Percentiles rank a stretch among this genome's conserved stretches.
Conservation (phyloP, 371 early-diverging fungal genomes). For the Haplosporangium sp. region DNA sequence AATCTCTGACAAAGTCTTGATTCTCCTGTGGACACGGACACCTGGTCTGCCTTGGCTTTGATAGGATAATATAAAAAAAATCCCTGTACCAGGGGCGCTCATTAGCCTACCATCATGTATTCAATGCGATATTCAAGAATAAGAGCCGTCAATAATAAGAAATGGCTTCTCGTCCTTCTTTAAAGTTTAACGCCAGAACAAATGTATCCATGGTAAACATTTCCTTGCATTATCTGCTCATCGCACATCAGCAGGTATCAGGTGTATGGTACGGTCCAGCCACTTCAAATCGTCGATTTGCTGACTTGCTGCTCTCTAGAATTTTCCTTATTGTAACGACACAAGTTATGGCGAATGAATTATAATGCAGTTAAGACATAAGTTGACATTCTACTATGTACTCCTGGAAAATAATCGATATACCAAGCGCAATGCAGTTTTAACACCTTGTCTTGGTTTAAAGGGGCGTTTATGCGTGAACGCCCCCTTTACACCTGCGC, state of each 20-base stretch:
- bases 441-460: neutral
- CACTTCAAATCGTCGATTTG: neutral
- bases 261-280: neutral
- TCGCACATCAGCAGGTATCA: neutral
- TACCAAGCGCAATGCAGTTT: neutral
- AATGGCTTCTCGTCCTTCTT: neutral
- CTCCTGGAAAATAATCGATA: no score
- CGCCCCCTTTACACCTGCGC: no score
- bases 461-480: neutral
- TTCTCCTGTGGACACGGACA: no score
- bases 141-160: neutral
- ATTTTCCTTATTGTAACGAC: neutral
- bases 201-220: constrained; percentile 4
- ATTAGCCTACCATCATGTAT: no score
- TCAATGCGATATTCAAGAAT: no score
- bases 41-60: no score
- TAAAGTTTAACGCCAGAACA: neutral
- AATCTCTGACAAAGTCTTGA: no score
- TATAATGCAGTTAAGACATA: neutral
- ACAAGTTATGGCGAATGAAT: neutral
- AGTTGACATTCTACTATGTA: neutral
- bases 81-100: no score
- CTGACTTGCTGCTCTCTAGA: neutral
- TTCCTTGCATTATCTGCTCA: constrained; percentile 7
- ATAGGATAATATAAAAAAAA: no score